Conservation (phyloP, 768 basidiomycete genomes). For the Serendipita indica region DNA sequence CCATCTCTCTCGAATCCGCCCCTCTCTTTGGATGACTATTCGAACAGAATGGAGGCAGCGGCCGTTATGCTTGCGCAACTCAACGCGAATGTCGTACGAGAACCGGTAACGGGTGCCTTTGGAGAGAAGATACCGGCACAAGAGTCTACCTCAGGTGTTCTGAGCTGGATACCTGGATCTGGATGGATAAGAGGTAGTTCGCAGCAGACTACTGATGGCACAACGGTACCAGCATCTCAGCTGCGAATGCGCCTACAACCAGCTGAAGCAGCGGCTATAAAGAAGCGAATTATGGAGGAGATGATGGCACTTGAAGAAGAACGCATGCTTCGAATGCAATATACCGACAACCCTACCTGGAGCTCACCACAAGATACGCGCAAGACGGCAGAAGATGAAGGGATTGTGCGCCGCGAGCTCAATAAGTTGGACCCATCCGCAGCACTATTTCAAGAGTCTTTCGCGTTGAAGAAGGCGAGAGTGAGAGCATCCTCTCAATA, state of each 20-base stretch:
- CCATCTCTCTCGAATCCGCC: neutral
- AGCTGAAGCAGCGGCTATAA: slow-evolving; percentile 76
- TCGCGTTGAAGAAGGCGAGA: slow-evolving; percentile 87
- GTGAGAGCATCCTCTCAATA: slow-evolving; percentile 91
- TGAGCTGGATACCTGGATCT: slow-evolving; percentile 42
- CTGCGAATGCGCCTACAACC: slow-evolving; percentile 61
- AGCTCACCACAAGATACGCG: slow-evolving; percentile 19
- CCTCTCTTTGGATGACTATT: slow-evolving; percentile 90
- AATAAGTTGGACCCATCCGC: slow-evolving; percentile 94
- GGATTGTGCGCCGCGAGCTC: slow-evolving; percentile 81
- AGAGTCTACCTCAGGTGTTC: slow-evolving; percentile 20
- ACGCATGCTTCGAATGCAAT: slow-evolving; percentile 78
- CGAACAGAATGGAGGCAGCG: slow-evolving; percentile 94
- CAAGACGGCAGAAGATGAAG: slow-evolving; percentile 78
- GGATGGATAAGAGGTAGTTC: slow-evolving; percentile 31
- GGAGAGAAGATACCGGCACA: slow-evolving; percentile 14
- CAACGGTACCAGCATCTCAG: slow-evolving; percentile 22
- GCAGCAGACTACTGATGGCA: slow-evolving; percentile 13
- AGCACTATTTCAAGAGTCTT: slow-evolving; percentile 89
- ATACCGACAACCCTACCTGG: slow-evolving; percentile 16
- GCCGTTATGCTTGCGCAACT: slow-evolving; percentile 97
- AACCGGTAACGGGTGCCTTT: slow-evolving; percentile 25
- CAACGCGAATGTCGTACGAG: slow-evolving; percentile 60
- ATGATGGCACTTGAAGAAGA: slow-evolving; percentile 96
- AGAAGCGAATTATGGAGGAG: slow-evolving; percentile 94